Conservation (phyloP, 345 rosid species). For the Odontarrhena argentea region DNA sequence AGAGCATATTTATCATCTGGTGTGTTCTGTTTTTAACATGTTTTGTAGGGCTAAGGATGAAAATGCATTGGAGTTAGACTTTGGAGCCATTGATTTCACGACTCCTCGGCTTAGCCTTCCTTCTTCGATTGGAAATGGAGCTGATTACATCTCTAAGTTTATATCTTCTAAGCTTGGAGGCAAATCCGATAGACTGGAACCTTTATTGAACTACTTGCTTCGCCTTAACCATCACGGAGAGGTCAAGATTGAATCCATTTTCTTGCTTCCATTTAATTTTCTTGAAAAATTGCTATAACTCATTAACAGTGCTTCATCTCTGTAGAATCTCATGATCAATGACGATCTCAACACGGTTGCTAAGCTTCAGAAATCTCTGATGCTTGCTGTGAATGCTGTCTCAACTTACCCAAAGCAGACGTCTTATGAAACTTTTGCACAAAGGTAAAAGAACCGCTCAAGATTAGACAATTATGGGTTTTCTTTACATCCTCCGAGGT, state of each 20-base stretch:
- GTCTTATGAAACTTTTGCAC: slow-evolving; percentile 63
- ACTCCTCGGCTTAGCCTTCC: slow-evolving; percentile 67
- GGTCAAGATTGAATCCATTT: slow-evolving; percentile 45
- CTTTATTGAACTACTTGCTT: slow-evolving; percentile 62
- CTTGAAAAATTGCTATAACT: slow-evolving; percentile 4
- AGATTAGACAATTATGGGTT: background rate
- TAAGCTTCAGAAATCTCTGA: slow-evolving; percentile 67
- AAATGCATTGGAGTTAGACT: slow-evolving; percentile 79
- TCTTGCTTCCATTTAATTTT: slow-evolving; percentile 14
- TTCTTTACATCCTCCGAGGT: background rate
- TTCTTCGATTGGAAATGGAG: slow-evolving; percentile 83
- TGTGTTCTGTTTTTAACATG: slow-evolving; percentile 7
- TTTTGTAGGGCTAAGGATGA: slow-evolving; percentile 81
- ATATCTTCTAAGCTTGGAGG: slow-evolving; percentile 58
- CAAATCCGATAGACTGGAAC: slow-evolving; percentile 41
- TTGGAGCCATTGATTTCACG: slow-evolving; percentile 72
- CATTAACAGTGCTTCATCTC: background rate
- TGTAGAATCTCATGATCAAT: slow-evolving; percentile 76
- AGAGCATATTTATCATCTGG: slow-evolving; percentile 7
- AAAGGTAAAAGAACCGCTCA: slow-evolving; percentile 46
- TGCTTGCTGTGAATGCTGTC: slow-evolving; percentile 50
- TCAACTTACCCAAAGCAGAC: slow-evolving; percentile 58
- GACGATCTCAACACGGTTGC: slow-evolving; percentile 56
- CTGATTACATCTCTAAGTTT: slow-evolving; percentile 63
- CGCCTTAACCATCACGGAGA: slow-evolving; percentile 73